These are phyloP conservation scores for Fusarium keratoplasticum DNA, from an alignment of 2,329 filamentous ascomycete genomes.

Conservation along the genomic window DNA sequence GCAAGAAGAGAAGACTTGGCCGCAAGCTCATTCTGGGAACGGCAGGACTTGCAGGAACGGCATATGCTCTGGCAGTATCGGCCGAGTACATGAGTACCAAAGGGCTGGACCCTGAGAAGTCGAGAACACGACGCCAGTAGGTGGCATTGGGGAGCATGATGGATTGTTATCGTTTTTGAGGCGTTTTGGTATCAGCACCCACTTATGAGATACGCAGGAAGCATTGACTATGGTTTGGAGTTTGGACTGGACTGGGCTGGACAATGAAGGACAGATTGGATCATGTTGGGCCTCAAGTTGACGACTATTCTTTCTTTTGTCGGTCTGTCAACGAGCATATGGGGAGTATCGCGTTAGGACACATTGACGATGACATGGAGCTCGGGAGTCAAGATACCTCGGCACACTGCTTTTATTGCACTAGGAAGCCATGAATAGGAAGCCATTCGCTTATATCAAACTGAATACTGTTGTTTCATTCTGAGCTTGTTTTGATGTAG, in stretches of 20 bases:
- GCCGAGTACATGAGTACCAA: constrained; percentile 67
- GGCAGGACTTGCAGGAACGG: constrained; percentile 64
- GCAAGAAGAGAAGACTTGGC: constrained; percentile 54
- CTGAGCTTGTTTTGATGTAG: neutral
- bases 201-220: neutral
- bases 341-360: neutral
- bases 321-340: neutral
- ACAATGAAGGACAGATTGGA: neutral
- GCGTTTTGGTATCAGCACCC: neutral
- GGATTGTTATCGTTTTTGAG: neutral
- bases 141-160: neutral
- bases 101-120: constrained; percentile 48
- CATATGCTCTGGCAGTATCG: constrained; percentile 70
- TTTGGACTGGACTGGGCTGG: neutral
- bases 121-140: constrained; percentile 5
- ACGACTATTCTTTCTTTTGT: neutral
- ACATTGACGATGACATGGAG: constrained; percentile 24
- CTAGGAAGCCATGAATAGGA: constrained; percentile 18
- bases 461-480: constrained; percentile 5
- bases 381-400: constrained; percentile 37
- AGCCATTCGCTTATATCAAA: constrained; percentile 15
- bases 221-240: constrained; percentile 16
- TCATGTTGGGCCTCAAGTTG: neutral
- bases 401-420: constrained; percentile 11
- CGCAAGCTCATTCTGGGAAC: constrained; percentile 66